A percentile compares a stretch with the other conserved stretches of the same genome.
Evolutionary conservation across 2,329 filamentous ascomycete genomes (phyloP).

Genomic region (Eutypella sp.): DNA sequence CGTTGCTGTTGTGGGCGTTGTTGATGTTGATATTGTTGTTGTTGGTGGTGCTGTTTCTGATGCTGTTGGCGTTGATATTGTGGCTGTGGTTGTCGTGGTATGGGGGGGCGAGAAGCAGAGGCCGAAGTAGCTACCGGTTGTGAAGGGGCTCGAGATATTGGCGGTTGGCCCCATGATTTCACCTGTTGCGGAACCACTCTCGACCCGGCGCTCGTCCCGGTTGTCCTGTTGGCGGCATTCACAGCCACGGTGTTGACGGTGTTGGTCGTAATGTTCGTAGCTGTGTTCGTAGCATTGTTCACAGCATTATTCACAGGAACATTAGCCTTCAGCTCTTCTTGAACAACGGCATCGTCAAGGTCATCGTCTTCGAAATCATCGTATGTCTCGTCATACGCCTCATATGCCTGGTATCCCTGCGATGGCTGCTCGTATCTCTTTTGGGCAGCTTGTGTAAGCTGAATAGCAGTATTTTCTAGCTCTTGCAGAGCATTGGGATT

Average conservation of each 20-base stretch:
- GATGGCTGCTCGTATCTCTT: constrained; percentile 19
- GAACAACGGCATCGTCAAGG: constrained; percentile 53
- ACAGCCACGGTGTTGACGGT: constrained; percentile 1
- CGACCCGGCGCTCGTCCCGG: too few species aligned
- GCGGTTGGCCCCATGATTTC: constrained; percentile 16
- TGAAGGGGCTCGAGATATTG: constrained; percentile 8
- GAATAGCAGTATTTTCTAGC: constrained; percentile 60
- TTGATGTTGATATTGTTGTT: neutral
- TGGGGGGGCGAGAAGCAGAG: constrained; percentile 7
- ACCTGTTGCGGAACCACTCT: constrained; percentile 14
- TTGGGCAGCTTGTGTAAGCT: constrained; percentile 51
- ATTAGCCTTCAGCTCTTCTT: constrained; percentile 32
- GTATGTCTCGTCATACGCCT: constrained; percentile 9
- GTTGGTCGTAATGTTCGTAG: neutral
- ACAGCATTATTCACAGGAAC: constrained; percentile 3
- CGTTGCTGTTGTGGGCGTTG: constrained; percentile 1
- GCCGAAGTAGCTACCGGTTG: neutral
- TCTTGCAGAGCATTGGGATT: constrained; percentile 54
- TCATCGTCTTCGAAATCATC: constrained; percentile 51
- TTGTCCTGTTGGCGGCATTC: neutral
- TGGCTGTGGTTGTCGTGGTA: neutral
- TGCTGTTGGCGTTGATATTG: constrained; percentile 6
- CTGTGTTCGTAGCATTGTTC: neutral
- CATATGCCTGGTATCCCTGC: constrained; percentile 6
- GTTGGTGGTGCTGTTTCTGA: constrained; percentile 1